phyloP scores from a whole-genome alignment of 306 rosid species.

The Ammopiptanthus mongolicus region DNA sequence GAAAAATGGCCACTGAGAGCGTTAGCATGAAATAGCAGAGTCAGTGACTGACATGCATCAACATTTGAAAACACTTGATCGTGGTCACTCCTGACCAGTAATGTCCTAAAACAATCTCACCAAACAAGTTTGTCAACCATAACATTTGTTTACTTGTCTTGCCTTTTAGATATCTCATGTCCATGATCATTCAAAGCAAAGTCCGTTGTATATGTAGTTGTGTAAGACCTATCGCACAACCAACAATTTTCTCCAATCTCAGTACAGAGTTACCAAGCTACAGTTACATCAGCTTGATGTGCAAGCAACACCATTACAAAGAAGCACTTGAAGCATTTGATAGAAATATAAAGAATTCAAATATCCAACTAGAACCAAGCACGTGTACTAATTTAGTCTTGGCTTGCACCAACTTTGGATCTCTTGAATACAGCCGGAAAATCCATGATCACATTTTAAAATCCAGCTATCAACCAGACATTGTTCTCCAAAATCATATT shows the following conservation, averaged over 20 bases:
- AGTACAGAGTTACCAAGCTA: constrained; percentile 36
- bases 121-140: background rate
- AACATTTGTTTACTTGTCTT: background rate
- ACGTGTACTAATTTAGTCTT: constrained; percentile 46
- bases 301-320: constrained; percentile 42
- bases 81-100: background rate
- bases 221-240: constrained; percentile 19
- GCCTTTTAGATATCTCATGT: background rate
- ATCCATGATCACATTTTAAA: constrained; percentile 45
- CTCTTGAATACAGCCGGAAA: constrained; percentile 52
- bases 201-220: constrained; percentile 26
- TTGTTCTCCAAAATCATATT: constrained; percentile 61
- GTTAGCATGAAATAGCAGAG: background rate
- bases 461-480: constrained; percentile 36
- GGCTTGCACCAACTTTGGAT: constrained; percentile 58
- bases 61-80: background rate
- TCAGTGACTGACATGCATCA: background rate
- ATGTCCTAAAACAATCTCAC: constrained; percentile 12
- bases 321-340: constrained; percentile 67
- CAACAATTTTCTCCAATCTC: constrained; percentile 13
- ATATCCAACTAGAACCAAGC: constrained; percentile 35
- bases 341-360: constrained; percentile 22
- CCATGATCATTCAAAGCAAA: constrained; percentile 32
- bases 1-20: constrained; percentile 17
- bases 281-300: constrained; percentile 41